Evolutionary conservation across 1,284 basidiomycete species (phyloP), one percentile per base, ranked within the genome.

Genomic region (Trichosporon inkin): DNA sequence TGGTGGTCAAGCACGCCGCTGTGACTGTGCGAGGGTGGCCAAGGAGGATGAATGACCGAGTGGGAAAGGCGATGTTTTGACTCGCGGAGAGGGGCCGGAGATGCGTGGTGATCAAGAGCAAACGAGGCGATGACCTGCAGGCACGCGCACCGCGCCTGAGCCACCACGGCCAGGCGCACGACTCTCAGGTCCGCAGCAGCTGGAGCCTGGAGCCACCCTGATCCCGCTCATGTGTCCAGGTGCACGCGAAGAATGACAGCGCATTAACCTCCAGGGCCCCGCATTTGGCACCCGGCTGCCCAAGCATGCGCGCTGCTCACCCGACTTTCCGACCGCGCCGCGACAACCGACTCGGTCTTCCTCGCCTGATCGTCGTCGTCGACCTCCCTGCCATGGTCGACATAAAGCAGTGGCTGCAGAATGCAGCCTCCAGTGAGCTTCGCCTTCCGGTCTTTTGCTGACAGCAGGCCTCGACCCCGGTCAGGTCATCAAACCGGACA

Each of bases 401-500:
- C 38, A 67, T 73, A 53, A 71, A 68, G 20, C 35, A 60, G 22
- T 66, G 66, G 62, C 65, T 73, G 51, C 61, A 54, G 61, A 17
- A 44, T 14, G 7, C 44, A 17, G 11, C 39, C 41, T 19, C 39
- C 20, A 52, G 16, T 28, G 16, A 24, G 38, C 37, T n/a, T 22
- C 7, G 1, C 16, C n/a, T n/a, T 0, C n/a, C 6, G 4, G 7
- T 1, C 22, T 8, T n/a, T 35, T 40, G 22, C 55, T 55, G 44
- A 60, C 57, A 10, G 0, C 55, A 91, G 90, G 84, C 51, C 84
- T 92, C 82, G 80, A 82, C 36, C 78, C 82, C 1, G 86, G 85
- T 11, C 81, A 82, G 54, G 80, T 91, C 62, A 65, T 92, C n/a
- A 82, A 90, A 44, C 84, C 85, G 62, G 82, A 85, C 1, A 84